These are phyloP conservation scores for Conticribra weissflogii DNA, from an alignment of 108 stramenopile species.

Conservation along the genomic window DNA sequence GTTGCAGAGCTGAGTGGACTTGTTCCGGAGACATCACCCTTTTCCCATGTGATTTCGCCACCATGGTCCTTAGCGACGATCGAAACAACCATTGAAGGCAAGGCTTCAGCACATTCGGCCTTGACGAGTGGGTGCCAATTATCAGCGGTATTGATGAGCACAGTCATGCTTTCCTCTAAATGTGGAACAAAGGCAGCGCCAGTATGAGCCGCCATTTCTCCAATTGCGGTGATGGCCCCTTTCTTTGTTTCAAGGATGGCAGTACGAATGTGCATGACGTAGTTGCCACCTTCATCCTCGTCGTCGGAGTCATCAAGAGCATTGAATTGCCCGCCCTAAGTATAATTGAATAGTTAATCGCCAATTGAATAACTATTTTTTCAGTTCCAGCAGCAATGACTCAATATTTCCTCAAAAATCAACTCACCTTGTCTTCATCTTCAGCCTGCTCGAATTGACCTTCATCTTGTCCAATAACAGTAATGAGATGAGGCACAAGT, in stretches of 20 bases:
- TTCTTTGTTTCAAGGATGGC: constrained; percentile 95
- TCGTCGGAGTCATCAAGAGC: constrained; percentile 91
- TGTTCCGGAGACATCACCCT: constrained; percentile 73
- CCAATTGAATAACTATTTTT: too few relatives aligned
- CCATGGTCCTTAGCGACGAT: constrained; percentile 76
- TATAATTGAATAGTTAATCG: too few relatives aligned
- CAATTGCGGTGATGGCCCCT: constrained; percentile 95
- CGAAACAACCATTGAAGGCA: constrained; percentile 78
- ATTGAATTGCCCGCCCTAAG: constrained; percentile 65
- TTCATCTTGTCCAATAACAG: constrained; percentile 84
- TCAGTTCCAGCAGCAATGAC: background rate
- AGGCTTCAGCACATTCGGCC: constrained; percentile 77
- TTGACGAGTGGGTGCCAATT: constrained; percentile 95
- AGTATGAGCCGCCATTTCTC: constrained; percentile 93
- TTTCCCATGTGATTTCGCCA: constrained; percentile 86
- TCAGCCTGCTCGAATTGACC: constrained; percentile 78
- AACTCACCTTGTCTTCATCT: constrained; percentile 54
- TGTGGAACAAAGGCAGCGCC: constrained; percentile 86
- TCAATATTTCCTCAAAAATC: constrained; percentile 4
- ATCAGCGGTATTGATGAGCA: constrained; percentile 73
- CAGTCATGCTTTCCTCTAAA: constrained; percentile 79
- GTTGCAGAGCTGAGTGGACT: constrained; percentile 78
- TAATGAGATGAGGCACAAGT: constrained; percentile 91
- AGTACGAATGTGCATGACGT: constrained; percentile 89
- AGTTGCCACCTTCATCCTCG: constrained; percentile 75